These are phyloP conservation scores for Sporobolomyces phaffii DNA, from an alignment of 768 basidiomycete species.

Conservation along the genomic window DNA sequence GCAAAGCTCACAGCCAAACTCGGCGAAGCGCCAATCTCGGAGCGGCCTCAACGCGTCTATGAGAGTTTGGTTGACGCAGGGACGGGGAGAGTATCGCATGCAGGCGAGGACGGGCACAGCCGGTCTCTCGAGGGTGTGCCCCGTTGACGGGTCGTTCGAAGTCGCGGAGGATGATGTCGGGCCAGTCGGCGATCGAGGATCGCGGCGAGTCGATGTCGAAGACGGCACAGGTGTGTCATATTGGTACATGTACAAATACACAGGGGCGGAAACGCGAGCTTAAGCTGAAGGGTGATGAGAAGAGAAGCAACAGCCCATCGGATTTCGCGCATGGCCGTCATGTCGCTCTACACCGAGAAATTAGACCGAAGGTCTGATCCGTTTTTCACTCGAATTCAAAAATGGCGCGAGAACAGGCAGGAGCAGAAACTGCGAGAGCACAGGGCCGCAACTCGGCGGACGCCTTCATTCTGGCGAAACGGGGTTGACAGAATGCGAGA, in stretches of 20 bases:
- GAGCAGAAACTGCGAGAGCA: no score
- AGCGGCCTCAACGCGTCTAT: constrained; percentile 10
- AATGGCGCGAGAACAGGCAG: no score
- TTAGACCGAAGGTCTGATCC: no score
- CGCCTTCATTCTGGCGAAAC: no score
- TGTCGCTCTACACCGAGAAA: not conserved
- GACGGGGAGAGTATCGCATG: constrained; percentile 20
- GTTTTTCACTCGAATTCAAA: no score
- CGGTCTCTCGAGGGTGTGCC: not conserved
- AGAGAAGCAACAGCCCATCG: not conserved
- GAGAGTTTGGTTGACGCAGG: constrained; percentile 22
- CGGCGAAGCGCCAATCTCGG: constrained; percentile 2
- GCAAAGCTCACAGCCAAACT: constrained; percentile 23
- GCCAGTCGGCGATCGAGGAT: constrained; percentile 1
- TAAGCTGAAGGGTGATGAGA: not conserved
- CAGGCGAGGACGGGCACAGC: constrained; percentile 22
- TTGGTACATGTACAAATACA: not conserved
- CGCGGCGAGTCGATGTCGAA: not conserved
- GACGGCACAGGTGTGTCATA: not conserved
- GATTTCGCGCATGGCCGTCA: no score
- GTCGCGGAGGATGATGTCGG: not conserved
- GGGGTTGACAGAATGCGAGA: not conserved
- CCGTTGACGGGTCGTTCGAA: not conserved
- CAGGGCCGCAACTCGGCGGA: no score
- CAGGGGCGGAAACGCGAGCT: not conserved